Percentiles rank a stretch among this genome's conserved stretches.
These are phyloP conservation scores for Coemansia sp. DNA, from an alignment of 192 early-diverging fungal genomes.

Conservation along the genomic window DNA sequence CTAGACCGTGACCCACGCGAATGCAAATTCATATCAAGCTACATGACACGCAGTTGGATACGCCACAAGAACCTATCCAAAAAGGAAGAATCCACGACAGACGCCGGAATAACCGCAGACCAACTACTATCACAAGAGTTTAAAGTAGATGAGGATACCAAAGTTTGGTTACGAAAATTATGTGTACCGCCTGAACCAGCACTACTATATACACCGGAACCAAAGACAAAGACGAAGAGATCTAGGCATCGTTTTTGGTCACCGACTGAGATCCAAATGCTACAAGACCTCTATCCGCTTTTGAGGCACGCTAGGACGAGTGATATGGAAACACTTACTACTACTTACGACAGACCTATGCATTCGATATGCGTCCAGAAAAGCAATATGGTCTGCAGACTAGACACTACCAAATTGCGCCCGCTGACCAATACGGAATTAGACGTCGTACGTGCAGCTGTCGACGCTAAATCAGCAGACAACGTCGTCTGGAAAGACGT, in stretches of 20 bases:
- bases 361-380: background rate
- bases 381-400: background rate
- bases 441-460: background rate
- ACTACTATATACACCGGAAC: background rate
- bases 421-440: conserved; percentile 11
- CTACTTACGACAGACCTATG: background rate
- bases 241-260: background rate
- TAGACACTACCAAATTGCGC: background rate
- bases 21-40: conserved; percentile 17
- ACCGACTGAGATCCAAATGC: background rate
- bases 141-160: conserved; percentile 2
- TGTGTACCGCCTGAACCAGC: background rate
- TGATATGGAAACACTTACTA: background rate
- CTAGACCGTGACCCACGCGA: conserved; percentile 11
- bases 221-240: background rate
- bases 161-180: background rate
- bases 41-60: conserved; percentile 16
- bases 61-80: background rate
- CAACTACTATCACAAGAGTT: background rate
- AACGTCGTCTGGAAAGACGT: conserved; percentile 24
- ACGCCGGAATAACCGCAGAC: background rate
- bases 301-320: background rate
- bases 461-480: background rate
- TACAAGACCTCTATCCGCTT: conserved; percentile 9
- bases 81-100: background rate